Conservation (phyloP, 768 basidiomycete species). For the Serpula lacrymans region DNA sequence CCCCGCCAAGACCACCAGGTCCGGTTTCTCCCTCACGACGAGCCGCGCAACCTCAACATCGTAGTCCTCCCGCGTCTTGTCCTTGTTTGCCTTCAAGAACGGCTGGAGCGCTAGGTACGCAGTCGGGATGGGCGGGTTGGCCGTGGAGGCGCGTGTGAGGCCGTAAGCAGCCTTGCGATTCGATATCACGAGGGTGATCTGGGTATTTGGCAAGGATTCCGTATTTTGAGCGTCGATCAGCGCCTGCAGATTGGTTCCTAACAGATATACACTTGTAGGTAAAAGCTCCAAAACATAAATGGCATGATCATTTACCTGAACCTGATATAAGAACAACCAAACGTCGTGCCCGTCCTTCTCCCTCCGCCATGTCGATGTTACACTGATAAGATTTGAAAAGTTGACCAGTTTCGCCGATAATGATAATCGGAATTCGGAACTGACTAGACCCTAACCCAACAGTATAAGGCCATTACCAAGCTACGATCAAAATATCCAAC, state of each 20-base stretch:
- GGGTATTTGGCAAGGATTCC: slow-evolving; percentile 62
- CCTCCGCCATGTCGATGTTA: too few relatives aligned
- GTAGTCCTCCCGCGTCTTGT: slow-evolving; percentile 78
- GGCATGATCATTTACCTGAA: slow-evolving; percentile 39
- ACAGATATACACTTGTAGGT: slow-evolving; percentile 1
- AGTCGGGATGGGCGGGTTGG: slow-evolving; percentile 76
- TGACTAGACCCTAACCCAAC: too few relatives aligned
- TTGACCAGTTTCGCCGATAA: too few relatives aligned
- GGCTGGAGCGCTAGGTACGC: slow-evolving; percentile 82
- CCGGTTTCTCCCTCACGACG: slow-evolving; percentile 62
- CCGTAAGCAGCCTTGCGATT: slow-evolving; percentile 92
- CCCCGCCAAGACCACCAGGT: slow-evolving; percentile 91
- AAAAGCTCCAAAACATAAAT: not conserved
- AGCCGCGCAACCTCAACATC: slow-evolving; percentile 75
- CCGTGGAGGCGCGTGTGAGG: slow-evolving; percentile 70
- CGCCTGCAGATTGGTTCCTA: slow-evolving; percentile 95
- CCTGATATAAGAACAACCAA: slow-evolving; percentile 66
- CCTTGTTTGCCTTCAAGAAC: slow-evolving; percentile 70
- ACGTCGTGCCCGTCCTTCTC: too few relatives aligned
- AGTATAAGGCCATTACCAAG: too few relatives aligned
- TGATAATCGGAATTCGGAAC: too few relatives aligned
- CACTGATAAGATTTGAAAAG: too few relatives aligned
- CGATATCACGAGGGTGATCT: slow-evolving; percentile 81
- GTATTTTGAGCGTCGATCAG: slow-evolving; percentile 86
- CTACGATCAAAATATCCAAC: too few relatives aligned